Evolutionary conservation across 2,329 filamentous ascomycete genomes (phyloP).

Genomic region (Colletotrichum sojae): DNA sequence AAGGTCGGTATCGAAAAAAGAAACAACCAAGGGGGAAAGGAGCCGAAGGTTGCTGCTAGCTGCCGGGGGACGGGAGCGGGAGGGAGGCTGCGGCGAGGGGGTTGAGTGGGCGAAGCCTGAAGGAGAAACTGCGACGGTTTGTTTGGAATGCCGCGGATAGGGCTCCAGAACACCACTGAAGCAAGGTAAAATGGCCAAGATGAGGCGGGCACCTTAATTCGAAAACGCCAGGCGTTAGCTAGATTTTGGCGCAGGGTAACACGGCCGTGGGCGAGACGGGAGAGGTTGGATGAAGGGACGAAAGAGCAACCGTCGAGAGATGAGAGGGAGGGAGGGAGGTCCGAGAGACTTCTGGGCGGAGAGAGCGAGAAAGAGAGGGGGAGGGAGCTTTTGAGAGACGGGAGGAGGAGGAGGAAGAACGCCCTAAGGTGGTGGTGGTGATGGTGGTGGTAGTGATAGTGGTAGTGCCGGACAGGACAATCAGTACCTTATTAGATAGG

Average conservation of each 20-base stretch:
- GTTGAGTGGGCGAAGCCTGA: conserved; percentile 22
- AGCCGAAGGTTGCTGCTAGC: conserved; percentile 9
- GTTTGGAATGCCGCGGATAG: conserved; percentile 34
- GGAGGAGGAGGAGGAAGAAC: not conserved
- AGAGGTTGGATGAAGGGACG: conserved; percentile 33
- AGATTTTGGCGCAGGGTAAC: not conserved
- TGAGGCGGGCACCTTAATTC: conserved; percentile 9
- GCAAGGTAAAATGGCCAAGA: conserved; percentile 3
- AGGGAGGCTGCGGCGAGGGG: conserved; percentile 17
- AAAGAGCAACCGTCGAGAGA: conserved; percentile 28
- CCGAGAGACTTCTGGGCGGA: conserved; percentile 17
- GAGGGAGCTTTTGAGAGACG: not conserved
- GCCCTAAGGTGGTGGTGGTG: not conserved
- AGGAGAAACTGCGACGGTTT: conserved; percentile 4
- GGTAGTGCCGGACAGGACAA: not conserved
- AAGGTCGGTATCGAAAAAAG: conserved; percentile 16
- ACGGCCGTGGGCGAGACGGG: conserved; percentile 26
- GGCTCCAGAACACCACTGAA: conserved; percentile 2
- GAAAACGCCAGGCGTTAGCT: not conserved
- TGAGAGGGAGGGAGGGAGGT: conserved; percentile 33
- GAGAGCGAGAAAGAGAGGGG: not conserved
- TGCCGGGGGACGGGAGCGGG: not conserved
- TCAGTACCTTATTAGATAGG: not conserved
- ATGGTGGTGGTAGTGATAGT: not conserved
- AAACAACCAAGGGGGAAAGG: conserved; percentile 5